Conservation (phyloP, 768 basidiomycete genomes). For the Rubroboletus satanas region DNA sequence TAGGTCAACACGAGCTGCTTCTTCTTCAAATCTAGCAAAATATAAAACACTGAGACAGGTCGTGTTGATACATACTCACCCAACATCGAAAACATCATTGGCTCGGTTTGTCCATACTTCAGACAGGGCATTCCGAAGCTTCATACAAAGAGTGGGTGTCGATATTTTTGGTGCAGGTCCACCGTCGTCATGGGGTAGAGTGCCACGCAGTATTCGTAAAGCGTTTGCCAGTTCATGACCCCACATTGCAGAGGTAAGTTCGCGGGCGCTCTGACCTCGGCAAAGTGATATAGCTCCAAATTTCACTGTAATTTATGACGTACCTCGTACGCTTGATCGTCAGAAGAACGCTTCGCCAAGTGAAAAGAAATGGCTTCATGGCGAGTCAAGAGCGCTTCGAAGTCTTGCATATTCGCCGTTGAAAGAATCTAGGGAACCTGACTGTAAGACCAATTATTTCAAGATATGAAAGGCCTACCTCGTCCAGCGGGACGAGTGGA, state of each 20-base stretch:
- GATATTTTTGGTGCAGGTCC: conserved; percentile 19
- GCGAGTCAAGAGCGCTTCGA: conserved; percentile 56
- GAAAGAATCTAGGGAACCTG: conserved; percentile 46
- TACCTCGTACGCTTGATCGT: conserved; percentile 81
- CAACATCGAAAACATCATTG: conserved; percentile 77
- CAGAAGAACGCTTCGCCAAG: conserved; percentile 64
- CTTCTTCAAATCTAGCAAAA: conserved; percentile 60
- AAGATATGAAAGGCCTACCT: conserved; percentile 41
- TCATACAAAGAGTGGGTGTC: conserved; percentile 43
- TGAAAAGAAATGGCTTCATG: conserved; percentile 67
- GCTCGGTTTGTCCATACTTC: conserved; percentile 70
- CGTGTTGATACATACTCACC: conserved; percentile 42
- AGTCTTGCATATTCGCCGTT: conserved; percentile 42
- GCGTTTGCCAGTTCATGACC: conserved; percentile 79
- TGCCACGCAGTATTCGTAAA: conserved; percentile 53
- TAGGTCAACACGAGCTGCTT: conserved; percentile 61
- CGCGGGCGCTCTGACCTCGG: conserved; percentile 63
- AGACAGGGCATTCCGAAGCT: conserved; percentile 59
- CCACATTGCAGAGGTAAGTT: conserved; percentile 73
- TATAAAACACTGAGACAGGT: conserved; percentile 1
- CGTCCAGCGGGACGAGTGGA: conserved; percentile 60
- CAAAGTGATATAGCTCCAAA: not conserved
- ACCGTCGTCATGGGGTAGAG: conserved; percentile 42
- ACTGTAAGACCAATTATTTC: not conserved
- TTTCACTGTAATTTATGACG: conserved; percentile 18